Base-by-base conservation (phyloP, 345 rosid genomes). In the Gynandropsis gynandra region DNA sequence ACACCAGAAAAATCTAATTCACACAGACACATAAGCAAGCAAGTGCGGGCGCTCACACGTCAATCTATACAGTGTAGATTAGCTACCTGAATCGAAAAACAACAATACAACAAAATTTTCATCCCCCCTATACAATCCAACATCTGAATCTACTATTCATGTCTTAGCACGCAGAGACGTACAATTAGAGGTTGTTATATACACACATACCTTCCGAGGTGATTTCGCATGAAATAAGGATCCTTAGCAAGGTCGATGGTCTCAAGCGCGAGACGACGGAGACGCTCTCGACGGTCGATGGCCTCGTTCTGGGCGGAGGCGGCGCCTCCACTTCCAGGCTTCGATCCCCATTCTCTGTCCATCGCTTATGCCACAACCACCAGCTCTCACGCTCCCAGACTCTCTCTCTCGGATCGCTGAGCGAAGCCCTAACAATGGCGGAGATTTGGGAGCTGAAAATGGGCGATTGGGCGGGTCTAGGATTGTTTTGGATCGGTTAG, bases 261-360 rank as follows among this genome's bases (percentile, higher is more conserved):
- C 66, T 92, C 97, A 13, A 92, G 80, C 16, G 98, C 95, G 8
- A 92, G 90, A n/a, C 98, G 76, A 10, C 97, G 84, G 60, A 92
- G 98, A 27, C 97, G 88, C 74, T 92, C 98, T 0, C 98, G 90
- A 43, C 98, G 94, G 75, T 92, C 97, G 55, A 85, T 81, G 33
- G 97, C 98, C 52, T 92, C 97, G 61, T 83, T 81, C 65, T 87
- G 98, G 27, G 90, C 82, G 52, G 97, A 87, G 72, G 95, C 97
- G 49, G 97, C 94, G 58, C 97, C 98, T 39, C 98, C 97, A 59
- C 94, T 81, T 7, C 98, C 95, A 4, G 97, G 98, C 74, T 92
- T 92, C 60, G 97, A 92, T 16, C 98, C 98, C 90, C 94, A 92
- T 0, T 87, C 97, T 67, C 98, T 79, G 55, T 92, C 97, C 97